phyloP scores from a whole-genome alignment of 768 basidiomycete genomes.

The Rhodotorula diobovata region DNA sequence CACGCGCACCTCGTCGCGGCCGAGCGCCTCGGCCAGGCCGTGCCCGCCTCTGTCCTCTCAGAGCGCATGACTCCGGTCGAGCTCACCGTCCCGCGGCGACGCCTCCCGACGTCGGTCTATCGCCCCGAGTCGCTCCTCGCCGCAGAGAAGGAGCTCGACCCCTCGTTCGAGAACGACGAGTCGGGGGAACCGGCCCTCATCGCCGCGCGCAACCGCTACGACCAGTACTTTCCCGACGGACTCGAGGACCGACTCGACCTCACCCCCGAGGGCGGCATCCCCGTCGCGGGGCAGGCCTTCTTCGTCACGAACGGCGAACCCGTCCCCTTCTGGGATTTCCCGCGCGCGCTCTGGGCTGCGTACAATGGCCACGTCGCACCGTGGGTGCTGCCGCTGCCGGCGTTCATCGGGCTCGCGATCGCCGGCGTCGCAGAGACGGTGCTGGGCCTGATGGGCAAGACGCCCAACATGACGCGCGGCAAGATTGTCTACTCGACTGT shows the following conservation, averaged over 20 bases:
- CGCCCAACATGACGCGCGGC: conserved; percentile 78
- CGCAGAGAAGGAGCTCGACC: conserved; percentile 29
- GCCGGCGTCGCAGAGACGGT: conserved; percentile 70
- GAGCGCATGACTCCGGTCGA: conserved; percentile 48
- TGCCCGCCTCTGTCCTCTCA: conserved; percentile 47
- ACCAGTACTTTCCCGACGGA: conserved; percentile 39
- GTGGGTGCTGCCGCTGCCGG: conserved; percentile 32
- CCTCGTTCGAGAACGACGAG: conserved; percentile 25
- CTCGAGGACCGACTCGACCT: not conserved
- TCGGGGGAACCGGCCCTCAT: conserved; percentile 28
- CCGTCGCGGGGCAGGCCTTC: conserved; percentile 87
- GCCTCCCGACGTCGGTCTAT: conserved; percentile 35
- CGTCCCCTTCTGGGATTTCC: conserved; percentile 91
- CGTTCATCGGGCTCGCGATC: conserved; percentile 52
- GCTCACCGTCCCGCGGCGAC: conserved; percentile 26
- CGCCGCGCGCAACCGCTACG: conserved; percentile 40
- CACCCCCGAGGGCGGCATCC: conserved; percentile 36
- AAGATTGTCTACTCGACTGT: conserved; percentile 75
- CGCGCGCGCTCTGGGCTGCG: conserved; percentile 69
- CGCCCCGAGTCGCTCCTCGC: conserved; percentile 24
- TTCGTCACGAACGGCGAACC: conserved; percentile 98
- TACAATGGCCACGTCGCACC: conserved; percentile 51
- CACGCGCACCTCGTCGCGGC: conserved; percentile 89
- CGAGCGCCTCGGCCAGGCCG: conserved; percentile 60
- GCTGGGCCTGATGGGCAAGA: conserved; percentile 67